phyloP scores from a whole-genome alignment of 148 eudicot genomes.

The Chenopodium suecicum region DNA sequence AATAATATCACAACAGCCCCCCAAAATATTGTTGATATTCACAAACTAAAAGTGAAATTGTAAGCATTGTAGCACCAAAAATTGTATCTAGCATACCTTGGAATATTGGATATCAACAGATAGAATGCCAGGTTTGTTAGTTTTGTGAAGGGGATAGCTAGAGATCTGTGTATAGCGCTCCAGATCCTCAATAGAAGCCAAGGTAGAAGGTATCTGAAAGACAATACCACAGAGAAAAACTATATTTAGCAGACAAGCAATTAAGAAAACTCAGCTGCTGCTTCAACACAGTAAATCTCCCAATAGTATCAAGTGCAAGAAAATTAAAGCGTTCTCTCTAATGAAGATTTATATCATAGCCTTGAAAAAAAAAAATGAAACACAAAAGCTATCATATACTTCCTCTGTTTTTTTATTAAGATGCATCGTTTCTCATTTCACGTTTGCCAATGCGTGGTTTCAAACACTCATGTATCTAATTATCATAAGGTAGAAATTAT shows the following conservation, averaged over 20 bases:
- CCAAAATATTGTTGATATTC: neutral
- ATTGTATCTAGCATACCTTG: conserved; percentile 47
- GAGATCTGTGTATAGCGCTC: conserved; percentile 75
- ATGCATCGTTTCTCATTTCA: too few relatives aligned
- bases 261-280: neutral
- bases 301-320: neutral
- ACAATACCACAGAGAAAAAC: neutral
- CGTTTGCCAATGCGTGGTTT: too few relatives aligned
- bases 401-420: too few relatives aligned
- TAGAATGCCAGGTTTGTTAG: conserved; percentile 90
- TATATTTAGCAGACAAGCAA: neutral
- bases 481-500: too few relatives aligned
- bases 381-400: neutral
- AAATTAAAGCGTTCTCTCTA: neutral
- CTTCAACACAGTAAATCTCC: neutral
- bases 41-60: neutral
- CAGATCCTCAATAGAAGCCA: conserved; percentile 75
- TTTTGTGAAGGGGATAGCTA: conserved; percentile 85
- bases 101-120: conserved; percentile 66
- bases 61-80: neutral
- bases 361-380: neutral
- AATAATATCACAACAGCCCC: neutral
- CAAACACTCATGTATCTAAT: too few relatives aligned
- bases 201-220: conserved; percentile 71
- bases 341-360: neutral